phyloP scores from a whole-genome alignment of 139 green algal species.

The Chlorella sorokiniana region DNA sequence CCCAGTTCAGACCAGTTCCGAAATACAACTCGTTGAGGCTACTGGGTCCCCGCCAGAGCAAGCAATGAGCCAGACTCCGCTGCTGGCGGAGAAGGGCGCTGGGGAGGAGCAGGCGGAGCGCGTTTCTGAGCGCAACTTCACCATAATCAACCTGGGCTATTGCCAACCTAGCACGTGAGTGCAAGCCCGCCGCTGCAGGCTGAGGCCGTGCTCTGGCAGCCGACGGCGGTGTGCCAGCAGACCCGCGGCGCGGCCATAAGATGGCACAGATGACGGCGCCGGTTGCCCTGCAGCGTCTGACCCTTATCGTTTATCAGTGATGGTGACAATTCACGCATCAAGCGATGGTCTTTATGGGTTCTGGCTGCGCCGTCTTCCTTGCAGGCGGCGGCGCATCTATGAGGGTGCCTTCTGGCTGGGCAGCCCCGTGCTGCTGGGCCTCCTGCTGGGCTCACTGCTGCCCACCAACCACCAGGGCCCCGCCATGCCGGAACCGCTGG shows the following conservation, averaged over 20 bases:
- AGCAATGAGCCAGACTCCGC: background rate
- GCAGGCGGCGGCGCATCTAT: background rate
- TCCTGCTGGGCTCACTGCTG: background rate
- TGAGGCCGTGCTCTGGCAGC: too few species aligned
- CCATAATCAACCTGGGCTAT: background rate
- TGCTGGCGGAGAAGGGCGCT: background rate
- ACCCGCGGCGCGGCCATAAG: too few species aligned
- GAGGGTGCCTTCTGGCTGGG: slow-evolving; percentile 24
- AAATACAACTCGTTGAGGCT: background rate
- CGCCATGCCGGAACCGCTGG: background rate
- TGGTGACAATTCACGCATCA: too few species aligned
- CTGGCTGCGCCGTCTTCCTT: background rate
- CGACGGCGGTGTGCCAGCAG: too few species aligned
- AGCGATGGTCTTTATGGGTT: too few species aligned
- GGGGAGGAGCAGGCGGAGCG: background rate
- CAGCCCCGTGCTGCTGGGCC: slow-evolving; percentile 6
- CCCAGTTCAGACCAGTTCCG: too few species aligned
- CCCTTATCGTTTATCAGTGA: too few species aligned
- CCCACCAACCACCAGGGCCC: background rate
- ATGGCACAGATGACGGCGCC: too few species aligned
- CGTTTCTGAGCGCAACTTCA: background rate
- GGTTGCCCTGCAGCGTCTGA: background rate
- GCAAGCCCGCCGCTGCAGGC: too few species aligned
- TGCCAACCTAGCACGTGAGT: background rate
- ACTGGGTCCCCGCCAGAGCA: background rate